Evolutionary conservation across 352 stramenopile genomes (phyloP), one percentile per base, ranked within the genome.

Genomic region (Pythium vanterpoolii): DNA sequence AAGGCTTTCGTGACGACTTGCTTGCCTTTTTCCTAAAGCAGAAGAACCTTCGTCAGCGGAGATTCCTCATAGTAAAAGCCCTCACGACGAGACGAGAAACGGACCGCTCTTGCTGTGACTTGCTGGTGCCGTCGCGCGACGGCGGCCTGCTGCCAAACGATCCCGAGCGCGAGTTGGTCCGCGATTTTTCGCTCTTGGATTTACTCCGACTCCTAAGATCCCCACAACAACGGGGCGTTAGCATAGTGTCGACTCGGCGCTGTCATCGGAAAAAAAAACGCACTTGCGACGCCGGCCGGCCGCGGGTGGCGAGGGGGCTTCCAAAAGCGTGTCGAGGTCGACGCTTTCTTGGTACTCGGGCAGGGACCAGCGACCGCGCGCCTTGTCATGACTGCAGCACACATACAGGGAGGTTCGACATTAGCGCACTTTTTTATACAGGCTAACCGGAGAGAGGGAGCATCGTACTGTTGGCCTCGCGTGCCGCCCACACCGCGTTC

Each of bases 251-350:
- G 16, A 44, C 5, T 7, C 3, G n/a, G 5, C 14, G 14, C n/a
- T 10, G 5, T 45, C 33, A 16, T 23, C 16, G 23, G 9, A 19
- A 21, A 19, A 13, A 7, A n/a, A 24, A 4, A 79, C 77, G 34
- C 57, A 89, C 82, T 84, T 87, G 39, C 78, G 83, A 48, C 81
- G 77, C 51, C 76, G 75, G 38, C 70, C 65, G 34, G 31, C 31
- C 56, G 60, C 40, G 1, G 74, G 69, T 24, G 80, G 83, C 1
- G 83, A 93, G 6, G 83, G 83, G 23, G 83, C 83, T 58, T 89
- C 79, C 38, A 93, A 60, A 24, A 93, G 56, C 52, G 79, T 89
- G 66, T 93, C 83, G n/a, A 93, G 71, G 34, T 93, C 83, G 24
- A 90, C 80, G 44, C 75, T 87, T 57, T 87, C 77, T 9, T 69